Evolutionary conservation across 805 yeast genomes (phyloP).

Genomic region (Candida gorgasii): DNA sequence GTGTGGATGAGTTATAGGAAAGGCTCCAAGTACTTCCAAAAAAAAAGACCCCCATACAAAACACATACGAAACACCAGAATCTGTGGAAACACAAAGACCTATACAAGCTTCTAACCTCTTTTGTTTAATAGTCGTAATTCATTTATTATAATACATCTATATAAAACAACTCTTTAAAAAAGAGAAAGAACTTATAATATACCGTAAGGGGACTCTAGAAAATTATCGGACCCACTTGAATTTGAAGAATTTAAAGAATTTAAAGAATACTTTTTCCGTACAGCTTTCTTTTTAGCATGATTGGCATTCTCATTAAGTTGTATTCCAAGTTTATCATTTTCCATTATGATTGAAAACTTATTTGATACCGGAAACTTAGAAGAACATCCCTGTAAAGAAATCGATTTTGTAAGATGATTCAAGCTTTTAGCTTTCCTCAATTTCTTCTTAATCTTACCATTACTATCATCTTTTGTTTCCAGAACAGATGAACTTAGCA

Average conservation of each 20-base stretch:
- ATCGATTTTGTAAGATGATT: background rate
- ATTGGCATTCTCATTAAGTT: background rate
- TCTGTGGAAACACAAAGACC: too few species aligned
- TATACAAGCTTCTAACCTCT: too few species aligned
- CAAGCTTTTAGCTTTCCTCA: conserved; percentile 9
- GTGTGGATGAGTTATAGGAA: background rate
- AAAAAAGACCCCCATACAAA: too few species aligned
- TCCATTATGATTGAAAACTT: conserved; percentile 11
- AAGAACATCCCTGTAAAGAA: conserved; percentile 11
- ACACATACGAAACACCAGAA: too few species aligned
- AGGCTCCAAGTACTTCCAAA: too few species aligned
- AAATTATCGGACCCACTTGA: background rate
- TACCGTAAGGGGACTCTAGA: conserved; percentile 2
- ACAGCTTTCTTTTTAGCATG: background rate
- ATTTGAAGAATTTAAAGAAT: conserved; percentile 1
- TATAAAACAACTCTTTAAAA: background rate
- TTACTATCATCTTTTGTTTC: conserved; percentile 1
- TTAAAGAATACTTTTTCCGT: background rate
- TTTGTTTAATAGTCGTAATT: background rate
- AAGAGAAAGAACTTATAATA: conserved; percentile 1
- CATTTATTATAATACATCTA: conserved; percentile 2
- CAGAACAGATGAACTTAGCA: background rate
- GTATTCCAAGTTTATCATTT: conserved; percentile 5
- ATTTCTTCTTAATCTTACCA: conserved; percentile 4
- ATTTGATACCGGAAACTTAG: conserved; percentile 3